A percentile compares a stretch with the other conserved stretches of the same genome.
These are phyloP conservation scores for Rhipidocladum racemiflorum DNA, from an alignment of 176 grass and related monocot genomes.

Conservation along the genomic window DNA sequence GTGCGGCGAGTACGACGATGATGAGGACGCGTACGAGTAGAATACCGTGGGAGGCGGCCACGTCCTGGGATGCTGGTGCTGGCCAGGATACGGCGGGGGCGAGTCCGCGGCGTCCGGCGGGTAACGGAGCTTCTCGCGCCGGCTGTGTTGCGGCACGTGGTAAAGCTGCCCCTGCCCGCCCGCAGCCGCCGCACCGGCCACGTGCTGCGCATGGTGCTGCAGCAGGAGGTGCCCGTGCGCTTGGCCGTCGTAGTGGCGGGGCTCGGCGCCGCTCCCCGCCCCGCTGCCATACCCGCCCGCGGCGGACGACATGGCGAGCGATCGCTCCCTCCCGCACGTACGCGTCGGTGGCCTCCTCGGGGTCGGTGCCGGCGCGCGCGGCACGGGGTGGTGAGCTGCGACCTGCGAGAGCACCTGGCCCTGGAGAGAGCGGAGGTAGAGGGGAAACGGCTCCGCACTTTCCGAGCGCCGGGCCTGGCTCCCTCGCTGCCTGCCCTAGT, in stretches of 20 bases:
- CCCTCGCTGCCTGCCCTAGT: not conserved
- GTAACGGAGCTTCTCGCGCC: slow-evolving; percentile 95
- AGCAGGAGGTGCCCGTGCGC: slow-evolving; percentile 42
- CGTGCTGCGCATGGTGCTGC: slow-evolving; percentile 60
- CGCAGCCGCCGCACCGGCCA: slow-evolving; percentile 6
- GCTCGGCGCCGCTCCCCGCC: slow-evolving; percentile 25
- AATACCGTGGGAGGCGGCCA: slow-evolving; percentile 30
- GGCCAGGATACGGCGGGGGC: not conserved
- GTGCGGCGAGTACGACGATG: slow-evolving; percentile 57
- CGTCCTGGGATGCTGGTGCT: not conserved
- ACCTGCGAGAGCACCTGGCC: slow-evolving; percentile 6
- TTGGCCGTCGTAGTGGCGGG: slow-evolving; percentile 26
- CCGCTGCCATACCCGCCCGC: slow-evolving; percentile 51
- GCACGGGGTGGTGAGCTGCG: not conserved
- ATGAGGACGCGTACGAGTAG: slow-evolving; percentile 54
- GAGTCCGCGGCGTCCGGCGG: slow-evolving; percentile 46
- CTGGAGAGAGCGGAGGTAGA: slow-evolving; percentile 41
- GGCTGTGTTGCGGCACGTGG: slow-evolving; percentile 93
- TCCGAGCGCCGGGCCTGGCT: slow-evolving; percentile 49
- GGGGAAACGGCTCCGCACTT: slow-evolving; percentile 67
- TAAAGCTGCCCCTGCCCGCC: slow-evolving; percentile 60
- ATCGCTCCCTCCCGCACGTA: not conserved
- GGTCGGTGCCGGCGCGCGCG: not conserved
- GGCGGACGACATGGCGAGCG: slow-evolving; percentile 59
- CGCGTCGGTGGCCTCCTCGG: not conserved